Conservation (phyloP, 306 rosid species). For the Sophora flavescens region DNA sequence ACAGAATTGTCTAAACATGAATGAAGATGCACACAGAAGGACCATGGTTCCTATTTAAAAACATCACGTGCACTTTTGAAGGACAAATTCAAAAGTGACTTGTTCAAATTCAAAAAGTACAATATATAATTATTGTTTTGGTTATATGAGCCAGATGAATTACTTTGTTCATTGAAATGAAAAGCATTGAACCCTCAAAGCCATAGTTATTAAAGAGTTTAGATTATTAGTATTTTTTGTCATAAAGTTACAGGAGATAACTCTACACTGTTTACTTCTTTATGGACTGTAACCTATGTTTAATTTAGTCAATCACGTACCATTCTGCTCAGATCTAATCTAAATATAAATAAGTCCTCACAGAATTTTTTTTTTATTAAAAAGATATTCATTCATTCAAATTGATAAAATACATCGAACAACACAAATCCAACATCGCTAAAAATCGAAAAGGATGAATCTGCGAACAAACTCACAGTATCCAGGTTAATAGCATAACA, state of each 20-base stretch:
- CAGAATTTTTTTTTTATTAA: no score
- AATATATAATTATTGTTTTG: background rate
- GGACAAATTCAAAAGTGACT: background rate
- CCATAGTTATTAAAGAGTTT: background rate
- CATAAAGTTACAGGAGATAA: background rate
- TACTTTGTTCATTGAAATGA: background rate
- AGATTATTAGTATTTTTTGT: background rate
- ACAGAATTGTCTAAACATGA: background rate
- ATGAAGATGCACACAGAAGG: background rate
- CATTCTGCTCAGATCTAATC: no score
- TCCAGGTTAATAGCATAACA: no score
- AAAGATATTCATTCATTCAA: no score
- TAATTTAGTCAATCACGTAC: background rate
- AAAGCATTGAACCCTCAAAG: background rate
- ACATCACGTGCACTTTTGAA: background rate
- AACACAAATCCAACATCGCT: no score
- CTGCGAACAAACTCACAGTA: no score
- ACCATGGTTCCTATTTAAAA: background rate
- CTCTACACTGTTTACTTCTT: background rate
- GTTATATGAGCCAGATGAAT: background rate
- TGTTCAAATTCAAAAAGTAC: background rate
- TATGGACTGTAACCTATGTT: background rate
- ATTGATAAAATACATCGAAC: no score
- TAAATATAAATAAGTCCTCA: no score
- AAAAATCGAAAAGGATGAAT: no score